Evolutionary conservation across 2,329 filamentous ascomycete genomes (phyloP).

Genomic region (Aschersonia sp.): DNA sequence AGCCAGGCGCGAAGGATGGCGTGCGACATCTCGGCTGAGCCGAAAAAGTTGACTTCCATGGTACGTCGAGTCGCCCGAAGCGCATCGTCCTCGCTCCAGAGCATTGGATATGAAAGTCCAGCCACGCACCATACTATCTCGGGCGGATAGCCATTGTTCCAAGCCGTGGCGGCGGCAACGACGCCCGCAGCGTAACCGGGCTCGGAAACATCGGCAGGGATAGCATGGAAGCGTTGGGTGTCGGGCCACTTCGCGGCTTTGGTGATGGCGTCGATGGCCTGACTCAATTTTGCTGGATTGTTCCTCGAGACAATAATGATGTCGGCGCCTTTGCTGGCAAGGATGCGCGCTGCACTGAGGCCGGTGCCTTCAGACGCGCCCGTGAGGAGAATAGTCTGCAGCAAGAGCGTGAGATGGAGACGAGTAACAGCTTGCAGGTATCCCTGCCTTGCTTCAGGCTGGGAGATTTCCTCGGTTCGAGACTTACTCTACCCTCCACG

Average conservation of each 20-base stretch:
- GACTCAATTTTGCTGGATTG: neutral
- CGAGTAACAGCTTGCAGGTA: no score
- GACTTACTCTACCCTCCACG: no score
- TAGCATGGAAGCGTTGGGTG: neutral
- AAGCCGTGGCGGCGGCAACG: neutral
- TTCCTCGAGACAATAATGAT: neutral
- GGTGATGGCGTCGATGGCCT: neutral
- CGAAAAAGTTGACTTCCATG: neutral
- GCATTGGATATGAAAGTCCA: neutral
- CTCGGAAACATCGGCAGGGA: neutral
- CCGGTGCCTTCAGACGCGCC: no score
- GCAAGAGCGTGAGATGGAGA: no score
- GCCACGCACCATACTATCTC: neutral
- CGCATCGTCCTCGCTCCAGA: neutral
- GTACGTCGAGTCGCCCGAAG: neutral
- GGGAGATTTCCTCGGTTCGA: no score
- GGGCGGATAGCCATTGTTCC: neutral
- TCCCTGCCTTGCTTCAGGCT: no score
- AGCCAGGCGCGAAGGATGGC: neutral
- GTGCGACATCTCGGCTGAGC: neutral
- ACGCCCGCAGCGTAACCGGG: neutral
- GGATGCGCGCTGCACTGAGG: no score
- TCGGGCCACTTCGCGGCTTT: neutral
- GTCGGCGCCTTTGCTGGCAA: neutral
- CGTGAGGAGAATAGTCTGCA: no score